Base-by-base conservation (phyloP, 2,329 filamentous ascomycete species). In the Penicillium paneum region DNA sequence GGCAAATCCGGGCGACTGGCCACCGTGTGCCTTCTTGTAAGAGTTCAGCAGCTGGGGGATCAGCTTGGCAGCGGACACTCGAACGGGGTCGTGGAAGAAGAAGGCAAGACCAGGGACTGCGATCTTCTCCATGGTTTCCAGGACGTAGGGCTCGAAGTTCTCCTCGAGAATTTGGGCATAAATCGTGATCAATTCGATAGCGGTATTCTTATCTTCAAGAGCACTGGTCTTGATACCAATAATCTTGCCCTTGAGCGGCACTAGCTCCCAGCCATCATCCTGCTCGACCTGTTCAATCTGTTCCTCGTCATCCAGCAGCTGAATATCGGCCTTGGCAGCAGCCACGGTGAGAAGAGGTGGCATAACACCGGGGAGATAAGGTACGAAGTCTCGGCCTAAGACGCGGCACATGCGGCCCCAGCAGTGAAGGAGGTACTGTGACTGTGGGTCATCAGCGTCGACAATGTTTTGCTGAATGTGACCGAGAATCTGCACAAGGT, bases 341-440 rank as follows among this genome's bases (percentile, higher is more conserved):
- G 93, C 94, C 60, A 97, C 83, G 69, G 95, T 88, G 54, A 97
- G 82, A 52, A 99, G 81, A 19, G 94, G 94, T 7, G 93, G 93
- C 86, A 99, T 97, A 59, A 99, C 94, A 46, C 86, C 92, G 35
- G 88, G 86, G 50, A 99, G 81, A 79, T 95, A 99, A 15, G 92
- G 92, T 12, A 97, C 81, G 74, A 99, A 99, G 65, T 97, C 92
- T 44, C 83, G 78, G 19, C 89, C 91, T 59, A 99, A 83, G 29
- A 99, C 93, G 62, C 94, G 88, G 76, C 93, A 97, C 94, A 99
- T 99, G 45, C 94, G 87, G 49, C 94, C 94, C 94, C 94, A 99
- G 78, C 94, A 99, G 80, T 99, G 94, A 76, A 99, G 90, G 34
- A 99, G 82, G 72, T 99, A 99, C 67, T 96, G 93, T 15, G 91